A percentile compares a stretch with the other conserved stretches of the same genome.
phyloP scores from a whole-genome alignment of 306 rosid genomes.

The Sechiopsis laciniata region DNA sequence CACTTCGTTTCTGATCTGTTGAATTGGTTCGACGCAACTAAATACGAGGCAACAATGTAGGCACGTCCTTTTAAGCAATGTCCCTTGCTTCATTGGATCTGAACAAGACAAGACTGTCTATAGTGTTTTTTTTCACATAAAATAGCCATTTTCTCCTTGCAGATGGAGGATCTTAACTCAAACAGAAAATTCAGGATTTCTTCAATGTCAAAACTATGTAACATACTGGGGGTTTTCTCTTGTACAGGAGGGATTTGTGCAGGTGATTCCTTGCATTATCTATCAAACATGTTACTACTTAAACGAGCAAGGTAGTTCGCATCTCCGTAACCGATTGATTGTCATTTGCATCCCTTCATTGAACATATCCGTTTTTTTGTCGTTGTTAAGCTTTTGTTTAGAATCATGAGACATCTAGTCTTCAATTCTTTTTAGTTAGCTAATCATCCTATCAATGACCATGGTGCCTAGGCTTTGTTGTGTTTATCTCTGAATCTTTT shows the following conservation, averaged over 20 bases:
- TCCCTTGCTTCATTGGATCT: slow-evolving; percentile 4
- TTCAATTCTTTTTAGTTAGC: not conserved
- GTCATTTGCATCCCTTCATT: not conserved
- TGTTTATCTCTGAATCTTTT: not conserved
- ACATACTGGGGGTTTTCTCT: slow-evolving; percentile 25
- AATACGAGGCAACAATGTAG: not conserved
- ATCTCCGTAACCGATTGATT: not conserved
- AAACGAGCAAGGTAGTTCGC: slow-evolving; percentile 10
- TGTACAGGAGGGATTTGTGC: slow-evolving; percentile 27
- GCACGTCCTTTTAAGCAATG: not conserved
- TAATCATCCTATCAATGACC: not conserved
- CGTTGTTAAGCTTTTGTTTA: not conserved
- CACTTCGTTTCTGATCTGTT: not conserved
- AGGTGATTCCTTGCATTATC: slow-evolving; percentile 27
- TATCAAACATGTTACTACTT: slow-evolving; percentile 14
- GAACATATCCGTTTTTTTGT: not conserved
- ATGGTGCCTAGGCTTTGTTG: not conserved
- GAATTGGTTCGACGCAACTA: not conserved
- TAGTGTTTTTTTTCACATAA: not conserved
- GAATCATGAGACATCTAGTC: slow-evolving; percentile 1
- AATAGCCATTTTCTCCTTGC: slow-evolving; percentile 13
- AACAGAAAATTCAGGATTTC: not conserved
- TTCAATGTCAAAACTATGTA: slow-evolving; percentile 17
- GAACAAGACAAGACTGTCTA: not conserved
- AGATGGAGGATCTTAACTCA: slow-evolving; percentile 16